Conservation (phyloP, 345 rosid genomes). For the Salix caprea region DNA sequence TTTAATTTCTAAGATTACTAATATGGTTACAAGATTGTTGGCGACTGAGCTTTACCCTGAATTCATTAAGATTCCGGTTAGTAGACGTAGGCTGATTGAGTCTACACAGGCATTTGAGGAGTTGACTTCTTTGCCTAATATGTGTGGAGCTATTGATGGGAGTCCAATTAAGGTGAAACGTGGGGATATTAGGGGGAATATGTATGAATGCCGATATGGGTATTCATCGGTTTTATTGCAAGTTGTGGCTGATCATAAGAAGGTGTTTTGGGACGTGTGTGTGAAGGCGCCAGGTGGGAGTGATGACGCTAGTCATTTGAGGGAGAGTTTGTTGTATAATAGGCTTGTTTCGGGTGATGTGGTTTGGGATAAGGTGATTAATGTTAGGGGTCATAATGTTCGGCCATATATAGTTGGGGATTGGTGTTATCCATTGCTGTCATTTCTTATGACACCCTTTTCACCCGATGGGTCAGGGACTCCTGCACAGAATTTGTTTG, state of each 20-base stretch:
- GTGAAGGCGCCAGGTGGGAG: constrained; percentile 85
- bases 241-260: constrained; percentile 90
- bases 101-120: constrained; percentile 90
- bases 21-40: constrained; percentile 85
- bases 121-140: constrained; percentile 79
- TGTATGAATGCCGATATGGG: constrained; percentile 58
- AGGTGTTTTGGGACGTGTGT: constrained; percentile 93
- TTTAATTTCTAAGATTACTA: constrained; percentile 85
- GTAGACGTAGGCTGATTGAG: constrained; percentile 75
- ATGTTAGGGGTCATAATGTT: constrained; percentile 76
- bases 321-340: constrained; percentile 83
- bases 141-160: constrained; percentile 88
- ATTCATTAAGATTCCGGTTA: constrained; percentile 81
- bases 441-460: constrained; percentile 89
- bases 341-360: constrained; percentile 80
- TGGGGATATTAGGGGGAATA: constrained; percentile 30
- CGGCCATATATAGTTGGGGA: constrained; percentile 91
- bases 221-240: constrained; percentile 76
- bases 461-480: constrained; percentile 72
- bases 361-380: constrained; percentile 82
- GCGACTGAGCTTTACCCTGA: constrained; percentile 92
- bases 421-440: constrained; percentile 87
- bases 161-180: constrained; percentile 56
- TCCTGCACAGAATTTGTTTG: constrained; percentile 87
- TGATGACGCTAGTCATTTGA: constrained; percentile 77